A percentile compares a stretch with the other conserved stretches of the same genome.
phyloP scores from a whole-genome alignment of 306 rosid species.

The Casuarina equisetifolia region DNA sequence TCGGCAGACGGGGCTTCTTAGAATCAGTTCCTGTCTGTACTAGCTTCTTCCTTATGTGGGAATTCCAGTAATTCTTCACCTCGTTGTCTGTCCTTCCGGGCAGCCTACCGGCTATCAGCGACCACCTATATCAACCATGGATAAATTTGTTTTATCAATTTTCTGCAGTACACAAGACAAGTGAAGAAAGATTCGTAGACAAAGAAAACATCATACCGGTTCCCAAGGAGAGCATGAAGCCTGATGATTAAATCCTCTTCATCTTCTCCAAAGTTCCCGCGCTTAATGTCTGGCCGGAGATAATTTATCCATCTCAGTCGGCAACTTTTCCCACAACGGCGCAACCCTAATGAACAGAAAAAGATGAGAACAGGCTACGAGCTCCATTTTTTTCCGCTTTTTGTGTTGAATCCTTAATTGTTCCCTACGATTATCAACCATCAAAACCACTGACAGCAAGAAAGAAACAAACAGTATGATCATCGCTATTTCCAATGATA shows the following conservation, averaged over 20 bases:
- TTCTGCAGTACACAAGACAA: too few relatives aligned
- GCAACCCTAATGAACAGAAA: slow-evolving; percentile 32
- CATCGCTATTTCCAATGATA: background rate
- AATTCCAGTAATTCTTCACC: slow-evolving; percentile 51
- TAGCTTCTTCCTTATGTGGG: slow-evolving; percentile 37
- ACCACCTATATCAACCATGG: slow-evolving; percentile 36
- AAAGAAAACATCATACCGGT: slow-evolving; percentile 26
- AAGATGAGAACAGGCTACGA: background rate
- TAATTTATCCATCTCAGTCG: slow-evolving; percentile 53
- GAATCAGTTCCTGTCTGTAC: slow-evolving; percentile 15
- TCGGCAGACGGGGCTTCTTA: slow-evolving; percentile 8
- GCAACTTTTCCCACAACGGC: slow-evolving; percentile 53
- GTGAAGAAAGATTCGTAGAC: background rate
- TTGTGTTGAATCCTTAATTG: background rate
- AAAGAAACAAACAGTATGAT: too few relatives aligned
- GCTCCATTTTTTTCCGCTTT: background rate
- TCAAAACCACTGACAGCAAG: background rate
- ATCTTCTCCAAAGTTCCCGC: slow-evolving; percentile 48
- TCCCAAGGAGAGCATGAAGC: slow-evolving; percentile 62
- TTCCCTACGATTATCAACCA: background rate
- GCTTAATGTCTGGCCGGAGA: slow-evolving; percentile 42
- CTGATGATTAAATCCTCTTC: slow-evolving; percentile 59
- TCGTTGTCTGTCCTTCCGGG: slow-evolving; percentile 57
- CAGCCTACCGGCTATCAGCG: slow-evolving; percentile 51
- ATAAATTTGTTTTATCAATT: background rate